These are phyloP conservation scores for Diplodia mutila DNA, from an alignment of 2,329 filamentous ascomycete species.

Conservation along the genomic window DNA sequence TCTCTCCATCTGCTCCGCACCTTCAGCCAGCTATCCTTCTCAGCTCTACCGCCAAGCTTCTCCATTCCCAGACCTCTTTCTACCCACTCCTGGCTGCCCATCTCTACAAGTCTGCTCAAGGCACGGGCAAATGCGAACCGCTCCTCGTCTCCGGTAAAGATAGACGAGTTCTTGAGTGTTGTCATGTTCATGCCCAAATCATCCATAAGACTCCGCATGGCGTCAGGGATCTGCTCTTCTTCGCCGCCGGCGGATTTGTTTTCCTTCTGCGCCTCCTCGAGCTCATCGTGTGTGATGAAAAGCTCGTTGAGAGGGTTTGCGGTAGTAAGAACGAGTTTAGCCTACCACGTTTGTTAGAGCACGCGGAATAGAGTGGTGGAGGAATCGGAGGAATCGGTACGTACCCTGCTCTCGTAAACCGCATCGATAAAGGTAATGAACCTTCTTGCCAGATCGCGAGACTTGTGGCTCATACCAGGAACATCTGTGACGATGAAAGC, in stretches of 20 bases:
- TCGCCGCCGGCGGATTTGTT: conserved; percentile 45
- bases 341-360: conserved; percentile 56
- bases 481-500: conserved; percentile 91
- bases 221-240: conserved; percentile 62
- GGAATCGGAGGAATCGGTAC: conserved; percentile 28
- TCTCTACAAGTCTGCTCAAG: conserved; percentile 80
- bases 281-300: conserved; percentile 41
- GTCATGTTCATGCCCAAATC: conserved; percentile 84
- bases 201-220: conserved; percentile 82
- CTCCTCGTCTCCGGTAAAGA: conserved; percentile 95
- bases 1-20: conserved; percentile 68
- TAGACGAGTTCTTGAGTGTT: conserved; percentile 79
- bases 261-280: conserved; percentile 48
- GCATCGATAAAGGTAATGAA: conserved; percentile 99
- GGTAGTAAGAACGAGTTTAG: conserved; percentile 93
- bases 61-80: conserved; percentile 74
- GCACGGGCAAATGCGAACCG: conserved; percentile 94
- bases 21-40: conserved; percentile 68
- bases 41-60: conserved; percentile 64
- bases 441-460: conserved; percentile 83
- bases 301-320: conserved; percentile 71
- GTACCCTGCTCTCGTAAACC: conserved; percentile 75
- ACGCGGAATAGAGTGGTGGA: neutral
- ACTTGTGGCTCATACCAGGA: conserved; percentile 84
- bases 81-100: conserved; percentile 95